These are phyloP conservation scores for Penicillium lividum DNA, from an alignment of 495 filamentous ascomycete species.

Conservation along the genomic window DNA sequence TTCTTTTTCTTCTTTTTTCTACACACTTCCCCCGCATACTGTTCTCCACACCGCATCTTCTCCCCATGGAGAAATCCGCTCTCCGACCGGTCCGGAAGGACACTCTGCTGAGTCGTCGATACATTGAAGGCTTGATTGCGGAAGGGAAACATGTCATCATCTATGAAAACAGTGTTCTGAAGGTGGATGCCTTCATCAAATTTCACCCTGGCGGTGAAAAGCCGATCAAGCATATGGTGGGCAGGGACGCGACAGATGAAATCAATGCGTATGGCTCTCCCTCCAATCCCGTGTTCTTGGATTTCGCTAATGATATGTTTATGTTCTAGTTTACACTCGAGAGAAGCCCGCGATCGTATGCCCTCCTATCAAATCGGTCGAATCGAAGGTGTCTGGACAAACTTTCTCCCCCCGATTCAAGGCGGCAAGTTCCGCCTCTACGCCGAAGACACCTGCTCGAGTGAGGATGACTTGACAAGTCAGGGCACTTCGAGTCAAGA, in stretches of 20 bases:
- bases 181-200: slow-evolving; percentile 81
- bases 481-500: slow-evolving; percentile 37
- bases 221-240: slow-evolving; percentile 92
- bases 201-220: slow-evolving; percentile 94
- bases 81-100: slow-evolving; percentile 42
- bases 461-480: slow-evolving; percentile 35
- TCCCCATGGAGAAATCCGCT: slow-evolving; percentile 23
- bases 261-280: slow-evolving; percentile 70
- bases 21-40: not conserved
- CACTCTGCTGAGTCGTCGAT: slow-evolving; percentile 62
- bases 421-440: slow-evolving; percentile 78
- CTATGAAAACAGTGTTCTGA: slow-evolving; percentile 76
- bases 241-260: slow-evolving; percentile 94
- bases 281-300: slow-evolving; percentile 17
- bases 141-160: slow-evolving; percentile 83
- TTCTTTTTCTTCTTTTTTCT: not conserved
- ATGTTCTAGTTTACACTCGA: slow-evolving; percentile 72
- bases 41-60: slow-evolving; percentile 7
- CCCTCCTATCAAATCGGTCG: slow-evolving; percentile 78
- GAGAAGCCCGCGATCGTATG: slow-evolving; percentile 76
- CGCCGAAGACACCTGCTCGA: slow-evolving; percentile 34
- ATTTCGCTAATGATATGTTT: slow-evolving; percentile 1
- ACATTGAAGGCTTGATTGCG: slow-evolving; percentile 86
- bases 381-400: slow-evolving; percentile 79
- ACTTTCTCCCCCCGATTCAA: slow-evolving; percentile 91